A percentile compares a stretch with the other conserved stretches of the same genome.
These are phyloP conservation scores for Lecanicillium sp. DNA, from an alignment of 2,329 filamentous ascomycete species.

Conservation along the genomic window DNA sequence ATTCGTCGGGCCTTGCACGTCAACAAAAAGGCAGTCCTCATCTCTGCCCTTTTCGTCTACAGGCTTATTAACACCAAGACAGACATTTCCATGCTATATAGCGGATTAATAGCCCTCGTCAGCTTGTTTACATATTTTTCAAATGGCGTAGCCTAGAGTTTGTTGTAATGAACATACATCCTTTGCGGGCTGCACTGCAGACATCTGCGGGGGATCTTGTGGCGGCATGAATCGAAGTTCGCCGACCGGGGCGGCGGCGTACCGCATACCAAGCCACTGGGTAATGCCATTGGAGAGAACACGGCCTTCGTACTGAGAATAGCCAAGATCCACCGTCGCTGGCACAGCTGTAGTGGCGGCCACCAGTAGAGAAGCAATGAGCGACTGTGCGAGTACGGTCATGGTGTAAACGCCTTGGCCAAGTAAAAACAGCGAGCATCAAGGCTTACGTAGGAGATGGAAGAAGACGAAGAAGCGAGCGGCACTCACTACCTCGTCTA, in stretches of 20 bases:
- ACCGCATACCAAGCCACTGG: constrained; percentile 69
- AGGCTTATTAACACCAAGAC: constrained; percentile 21
- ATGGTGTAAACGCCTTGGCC: too few relatives aligned
- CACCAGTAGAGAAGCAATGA: too few relatives aligned
- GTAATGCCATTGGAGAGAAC: constrained; percentile 49
- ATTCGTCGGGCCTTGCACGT: constrained; percentile 52
- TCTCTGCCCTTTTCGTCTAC: constrained; percentile 23
- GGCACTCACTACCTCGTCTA: too few relatives aligned
- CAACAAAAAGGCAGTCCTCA: constrained; percentile 65
- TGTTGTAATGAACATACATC: constrained; percentile 29
- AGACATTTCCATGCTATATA: constrained; percentile 18
- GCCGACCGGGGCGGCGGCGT: constrained; percentile 61
- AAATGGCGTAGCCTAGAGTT: background rate
- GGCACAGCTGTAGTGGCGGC: background rate
- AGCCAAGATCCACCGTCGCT: constrained; percentile 50
- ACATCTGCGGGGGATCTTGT: constrained; percentile 45
- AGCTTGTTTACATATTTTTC: background rate
- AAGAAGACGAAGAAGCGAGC: too few relatives aligned
- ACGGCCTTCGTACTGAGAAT: constrained; percentile 57
- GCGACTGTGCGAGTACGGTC: too few relatives aligned
- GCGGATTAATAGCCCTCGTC: background rate
- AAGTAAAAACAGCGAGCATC: too few relatives aligned
- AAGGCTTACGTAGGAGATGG: too few relatives aligned
- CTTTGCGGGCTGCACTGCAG: constrained; percentile 44
- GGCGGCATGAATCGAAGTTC: constrained; percentile 60